Evolutionary conservation across 2,329 filamentous ascomycete genomes (phyloP), one percentile per base, ranked within the genome.

Genomic region (Ceratocystis albifundus): DNA sequence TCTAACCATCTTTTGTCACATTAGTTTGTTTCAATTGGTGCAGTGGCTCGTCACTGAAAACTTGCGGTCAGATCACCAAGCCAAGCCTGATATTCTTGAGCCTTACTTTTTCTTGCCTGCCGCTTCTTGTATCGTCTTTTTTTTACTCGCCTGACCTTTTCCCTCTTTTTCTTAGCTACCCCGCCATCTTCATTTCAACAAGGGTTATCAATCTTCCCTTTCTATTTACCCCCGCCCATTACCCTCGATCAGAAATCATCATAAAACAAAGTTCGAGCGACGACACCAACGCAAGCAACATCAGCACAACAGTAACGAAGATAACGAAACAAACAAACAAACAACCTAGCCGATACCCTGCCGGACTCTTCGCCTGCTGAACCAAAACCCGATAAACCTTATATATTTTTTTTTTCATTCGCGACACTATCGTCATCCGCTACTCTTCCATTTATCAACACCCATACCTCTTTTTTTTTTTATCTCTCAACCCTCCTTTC

Each of bases 61-160:
- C 12, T 36, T 59, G 25, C 55, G 30, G 55, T 59, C 55, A 59
- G 55, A 59, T 59, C 55, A 30, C 55, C 55, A 59, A 20, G 55
- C 55, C 55, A 59, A 20, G 55, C n/a, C 17, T 4, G 55, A 20
- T 17, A 7, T 17, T 25, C n/a, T 20, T 17, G 22, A 32, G 55
- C 55, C 15, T 28, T 30, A 32, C 28, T 15, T 59, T n/a, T 59
- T 22, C 10, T 10, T 25, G 22, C 48, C 2, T 25, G 22, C 48
- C 2, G 8, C 48, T 28, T 25, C 28, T 10, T 25, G 28, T 22
- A 25, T 22, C 48, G 36, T 30, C 6, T 15, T 41, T 41, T 41
- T 12, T 41, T 12, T 12, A n/a, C 36, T 41, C 36, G 10, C 36
- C 12, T 41, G 12, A 15, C 36, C 12, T 41, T 3, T 12, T 4